These are phyloP conservation scores for Metrosideros polymorpha DNA, from an alignment of 441 rosid species.

Conservation along the genomic window DNA sequence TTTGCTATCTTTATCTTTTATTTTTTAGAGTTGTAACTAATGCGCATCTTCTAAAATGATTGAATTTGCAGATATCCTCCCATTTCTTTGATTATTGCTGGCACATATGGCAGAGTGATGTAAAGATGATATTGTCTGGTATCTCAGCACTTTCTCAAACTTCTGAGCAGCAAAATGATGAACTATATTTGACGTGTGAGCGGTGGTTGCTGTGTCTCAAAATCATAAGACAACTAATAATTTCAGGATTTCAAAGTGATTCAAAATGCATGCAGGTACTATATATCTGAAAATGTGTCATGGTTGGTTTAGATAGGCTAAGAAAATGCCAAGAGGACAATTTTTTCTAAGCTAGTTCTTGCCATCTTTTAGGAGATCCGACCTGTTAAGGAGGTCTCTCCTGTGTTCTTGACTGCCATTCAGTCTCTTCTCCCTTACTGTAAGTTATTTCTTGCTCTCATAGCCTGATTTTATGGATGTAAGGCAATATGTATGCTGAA, in stretches of 20 bases:
- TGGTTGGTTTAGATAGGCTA: not conserved
- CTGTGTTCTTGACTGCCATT: constrained; percentile 66
- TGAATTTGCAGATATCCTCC: constrained; percentile 76
- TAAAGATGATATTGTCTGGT: constrained; percentile 74
- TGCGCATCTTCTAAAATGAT: not conserved
- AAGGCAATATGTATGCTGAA: not conserved
- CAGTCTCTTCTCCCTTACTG: constrained; percentile 89
- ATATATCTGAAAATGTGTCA: not conserved
- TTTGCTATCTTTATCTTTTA: not conserved
- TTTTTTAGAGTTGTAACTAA: not conserved
- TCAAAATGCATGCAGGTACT: constrained; percentile 73
- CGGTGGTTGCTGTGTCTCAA: constrained; percentile 95
- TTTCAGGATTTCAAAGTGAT: constrained; percentile 92
- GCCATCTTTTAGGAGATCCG: constrained; percentile 55
- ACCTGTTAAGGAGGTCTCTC: constrained; percentile 92
- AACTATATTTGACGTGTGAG: constrained; percentile 78
- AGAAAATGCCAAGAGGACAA: not conserved
- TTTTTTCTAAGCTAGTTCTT: constrained; percentile 1
- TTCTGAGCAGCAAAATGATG: constrained; percentile 56
- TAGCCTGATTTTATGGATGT: not conserved
- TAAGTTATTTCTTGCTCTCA: constrained; percentile 26
- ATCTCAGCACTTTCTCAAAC: constrained; percentile 53
- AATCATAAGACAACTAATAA: constrained; percentile 71
- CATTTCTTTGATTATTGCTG: constrained; percentile 85
- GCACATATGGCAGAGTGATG: constrained; percentile 98